A percentile compares a stretch with the other conserved stretches of the same genome.
Evolutionary conservation across 345 rosid species (phyloP).

Genomic region (Kernera saxatilis): DNA sequence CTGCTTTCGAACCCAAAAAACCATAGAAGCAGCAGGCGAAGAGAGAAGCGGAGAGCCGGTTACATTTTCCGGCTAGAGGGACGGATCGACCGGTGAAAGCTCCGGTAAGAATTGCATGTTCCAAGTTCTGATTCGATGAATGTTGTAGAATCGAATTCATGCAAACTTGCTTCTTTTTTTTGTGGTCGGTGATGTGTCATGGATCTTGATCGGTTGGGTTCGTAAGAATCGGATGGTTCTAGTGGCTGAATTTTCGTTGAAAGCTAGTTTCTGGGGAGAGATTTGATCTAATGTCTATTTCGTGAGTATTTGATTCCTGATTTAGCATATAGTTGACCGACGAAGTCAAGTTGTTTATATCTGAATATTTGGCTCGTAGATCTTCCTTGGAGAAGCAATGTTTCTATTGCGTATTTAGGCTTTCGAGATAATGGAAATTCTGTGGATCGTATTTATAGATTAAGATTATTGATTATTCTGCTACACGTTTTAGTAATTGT

Average conservation of each 20-base stretch:
- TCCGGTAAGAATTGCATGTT: conserved; percentile 22
- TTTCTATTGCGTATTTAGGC: background rate
- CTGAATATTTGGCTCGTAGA: background rate
- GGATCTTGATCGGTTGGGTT: conserved; percentile 9
- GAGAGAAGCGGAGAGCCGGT: conserved; percentile 1
- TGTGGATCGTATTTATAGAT: background rate
- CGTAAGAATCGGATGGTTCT: background rate
- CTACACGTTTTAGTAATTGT: background rate
- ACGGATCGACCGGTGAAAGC: conserved; percentile 1
- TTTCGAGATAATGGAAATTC: background rate
- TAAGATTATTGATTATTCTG: background rate
- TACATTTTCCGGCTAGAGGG: background rate
- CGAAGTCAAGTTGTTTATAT: conserved; percentile 7
- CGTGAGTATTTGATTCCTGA: conserved; percentile 2
- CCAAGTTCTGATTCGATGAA: background rate
- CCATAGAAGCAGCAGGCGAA: conserved; percentile 3
- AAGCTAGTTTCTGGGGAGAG: background rate
- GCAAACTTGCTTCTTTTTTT: background rate
- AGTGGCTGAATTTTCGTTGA: background rate
- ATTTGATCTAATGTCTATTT: conserved; percentile 13
- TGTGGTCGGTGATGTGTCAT: conserved; percentile 9
- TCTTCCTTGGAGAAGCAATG: background rate
- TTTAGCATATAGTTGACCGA: conserved; percentile 28
- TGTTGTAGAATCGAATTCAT: background rate
- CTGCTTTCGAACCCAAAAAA: conserved; percentile 18